These are phyloP conservation scores for Pythium sp. DNA, from an alignment of 352 stramenopile species.

Conservation along the genomic window DNA sequence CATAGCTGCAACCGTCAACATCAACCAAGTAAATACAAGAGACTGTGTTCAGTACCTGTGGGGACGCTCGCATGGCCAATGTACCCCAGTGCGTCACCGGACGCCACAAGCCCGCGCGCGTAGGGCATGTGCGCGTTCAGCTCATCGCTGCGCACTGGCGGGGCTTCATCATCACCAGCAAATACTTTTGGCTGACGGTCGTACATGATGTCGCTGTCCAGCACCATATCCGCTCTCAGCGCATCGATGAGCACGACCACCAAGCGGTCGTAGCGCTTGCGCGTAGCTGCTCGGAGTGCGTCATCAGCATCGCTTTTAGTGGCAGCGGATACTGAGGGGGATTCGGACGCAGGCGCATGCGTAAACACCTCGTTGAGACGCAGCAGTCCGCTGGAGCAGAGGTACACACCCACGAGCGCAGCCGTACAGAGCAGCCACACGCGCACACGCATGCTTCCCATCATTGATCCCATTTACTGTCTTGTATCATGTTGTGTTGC, in stretches of 20 bases:
- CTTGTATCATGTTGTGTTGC: background rate
- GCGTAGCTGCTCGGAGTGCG: slow-evolving; percentile 14
- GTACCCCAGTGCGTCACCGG: slow-evolving; percentile 59
- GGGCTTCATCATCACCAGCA: too few relatives aligned
- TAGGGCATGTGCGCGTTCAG: slow-evolving; percentile 72
- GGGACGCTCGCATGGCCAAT: slow-evolving; percentile 79
- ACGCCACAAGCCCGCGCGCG: slow-evolving; percentile 44
- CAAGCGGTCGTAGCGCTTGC: slow-evolving; percentile 63
- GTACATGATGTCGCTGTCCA: slow-evolving; percentile 59
- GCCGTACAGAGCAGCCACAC: slow-evolving; percentile 33
- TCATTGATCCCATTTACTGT: background rate
- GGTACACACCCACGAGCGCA: slow-evolving; percentile 41
- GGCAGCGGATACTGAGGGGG: background rate
- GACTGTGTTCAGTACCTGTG: slow-evolving; percentile 29
- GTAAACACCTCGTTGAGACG: slow-evolving; percentile 57
- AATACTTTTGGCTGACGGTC: background rate
- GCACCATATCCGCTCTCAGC: slow-evolving; percentile 85
- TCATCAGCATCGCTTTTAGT: background rate
- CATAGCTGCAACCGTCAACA: too few relatives aligned
- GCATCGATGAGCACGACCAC: slow-evolving; percentile 88
- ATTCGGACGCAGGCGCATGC: slow-evolving; percentile 6
- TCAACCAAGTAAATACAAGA: background rate
- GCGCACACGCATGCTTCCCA: background rate
- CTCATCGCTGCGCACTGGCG: slow-evolving; percentile 23
- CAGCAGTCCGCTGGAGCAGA: slow-evolving; percentile 53